Base-by-base conservation (phyloP, 768 basidiomycete species). In the Infundibulicybe gibba region DNA sequence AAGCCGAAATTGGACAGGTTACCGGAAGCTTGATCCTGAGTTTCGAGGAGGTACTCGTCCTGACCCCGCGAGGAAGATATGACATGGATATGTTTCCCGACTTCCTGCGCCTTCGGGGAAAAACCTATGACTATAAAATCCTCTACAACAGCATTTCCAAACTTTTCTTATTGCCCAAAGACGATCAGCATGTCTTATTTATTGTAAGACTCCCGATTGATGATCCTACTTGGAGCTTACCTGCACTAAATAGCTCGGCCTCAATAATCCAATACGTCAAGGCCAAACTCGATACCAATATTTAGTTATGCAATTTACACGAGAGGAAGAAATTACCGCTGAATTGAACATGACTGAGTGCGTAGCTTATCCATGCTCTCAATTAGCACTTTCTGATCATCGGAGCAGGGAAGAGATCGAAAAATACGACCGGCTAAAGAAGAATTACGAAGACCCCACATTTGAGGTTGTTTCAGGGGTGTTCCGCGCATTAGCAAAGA, bases 81-180 rank as follows among this genome's bases (percentile, higher is more conserved):
- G 94, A 97, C 58, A 87, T 99, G 69, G 97, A 98, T 69, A 93
- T 99, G 88, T 97, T 91, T 75, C 84, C 84, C 19, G 90, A 90
- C 44, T 98, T 94, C 71, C 65, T 99, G 60, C 85, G 97, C 37
- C 70, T 98, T 30, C 87, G 94, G n/a, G 97, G 97, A 44, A 97
- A 97, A 69, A 97, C 94, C 1, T 98, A 98, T 67, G 97, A 99
- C 66, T 99, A 99, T 77, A 94, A 97, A 68, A 91, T 99, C 48
- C 75, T 90, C 17, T 97, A 94, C 67, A 76, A 80, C 32, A 88
- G 87, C 52, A 91, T 99, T 55, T 84, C 89, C 17, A 78, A 81
- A 48, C 69, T 98, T 8, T 99, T 98, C 76, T 74, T 98, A 17
- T 74, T 99, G 4, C 97, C 97, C 13, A 95, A 97, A 61, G 97